These are phyloP conservation scores for Tulasnella sp. DNA, from an alignment of 768 basidiomycete species.

Conservation along the genomic window DNA sequence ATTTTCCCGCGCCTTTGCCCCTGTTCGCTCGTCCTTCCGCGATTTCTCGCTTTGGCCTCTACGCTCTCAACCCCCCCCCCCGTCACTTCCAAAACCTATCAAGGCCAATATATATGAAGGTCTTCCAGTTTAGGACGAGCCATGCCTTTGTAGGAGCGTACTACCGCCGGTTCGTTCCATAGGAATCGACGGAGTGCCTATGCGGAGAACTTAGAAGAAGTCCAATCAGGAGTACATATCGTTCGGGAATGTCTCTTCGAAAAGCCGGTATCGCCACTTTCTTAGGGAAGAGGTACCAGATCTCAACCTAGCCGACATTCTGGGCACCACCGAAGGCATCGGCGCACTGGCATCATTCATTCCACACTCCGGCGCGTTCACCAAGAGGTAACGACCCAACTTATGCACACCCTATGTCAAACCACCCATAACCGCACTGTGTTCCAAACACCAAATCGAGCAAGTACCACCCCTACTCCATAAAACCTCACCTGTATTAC, in stretches of 20 bases:
- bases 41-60: no score
- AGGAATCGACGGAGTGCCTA: neutral
- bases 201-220: conserved; percentile 27
- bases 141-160: conserved; percentile 21
- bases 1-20: no score
- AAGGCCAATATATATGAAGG: neutral
- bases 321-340: neutral
- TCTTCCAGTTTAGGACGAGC: conserved; percentile 21
- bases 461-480: neutral
- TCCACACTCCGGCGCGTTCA: neutral
- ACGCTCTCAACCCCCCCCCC: no score
- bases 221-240: conserved; percentile 25
- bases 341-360: neutral
- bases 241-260: neutral
- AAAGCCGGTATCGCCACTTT: neutral
- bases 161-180: conserved; percentile 2
- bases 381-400: neutral
- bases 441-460: neutral
- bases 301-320: neutral
- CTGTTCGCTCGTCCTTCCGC: no score
- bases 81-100: neutral
- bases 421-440: neutral
- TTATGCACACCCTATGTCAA: neutral
- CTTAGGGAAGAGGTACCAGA: neutral
- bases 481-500: neutral